Percentiles rank a stretch among this genome's conserved stretches.
Conservation (phyloP, 2,329 filamentous ascomycete species). For the Diaporthe ampelina region DNA sequence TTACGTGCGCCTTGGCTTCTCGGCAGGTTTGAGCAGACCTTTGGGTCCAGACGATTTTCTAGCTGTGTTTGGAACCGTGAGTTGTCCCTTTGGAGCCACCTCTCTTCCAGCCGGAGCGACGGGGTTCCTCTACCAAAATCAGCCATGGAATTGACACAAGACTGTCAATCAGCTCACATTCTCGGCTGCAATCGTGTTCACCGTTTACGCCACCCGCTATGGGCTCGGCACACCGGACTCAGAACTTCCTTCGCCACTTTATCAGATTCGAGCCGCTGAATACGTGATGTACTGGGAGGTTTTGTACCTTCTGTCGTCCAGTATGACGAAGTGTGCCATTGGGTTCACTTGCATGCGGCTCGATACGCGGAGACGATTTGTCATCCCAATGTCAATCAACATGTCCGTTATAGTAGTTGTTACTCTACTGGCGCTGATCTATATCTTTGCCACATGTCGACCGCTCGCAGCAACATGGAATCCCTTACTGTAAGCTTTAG, state of each 20-base stretch:
- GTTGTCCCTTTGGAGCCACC: background rate
- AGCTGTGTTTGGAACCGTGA: constrained; percentile 4
- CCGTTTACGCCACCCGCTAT: background rate
- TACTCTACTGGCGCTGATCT: constrained; percentile 10
- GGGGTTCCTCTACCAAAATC: background rate
- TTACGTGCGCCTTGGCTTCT: background rate
- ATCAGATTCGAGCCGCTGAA: constrained; percentile 5
- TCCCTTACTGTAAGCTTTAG: background rate
- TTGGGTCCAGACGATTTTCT: constrained; percentile 7
- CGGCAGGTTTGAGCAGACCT: background rate
- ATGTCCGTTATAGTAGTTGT: background rate
- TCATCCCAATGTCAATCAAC: constrained; percentile 4
- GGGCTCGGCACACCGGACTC: background rate
- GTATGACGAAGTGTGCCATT: background rate
- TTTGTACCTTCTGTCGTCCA: background rate
- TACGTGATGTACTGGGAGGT: constrained; percentile 13
- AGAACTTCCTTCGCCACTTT: background rate
- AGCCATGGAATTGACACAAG: background rate
- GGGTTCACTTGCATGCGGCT: constrained; percentile 14
- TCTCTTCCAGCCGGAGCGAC: background rate
- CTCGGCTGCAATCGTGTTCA: background rate
- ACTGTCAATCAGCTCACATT: background rate
- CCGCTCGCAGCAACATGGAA: constrained; percentile 15
- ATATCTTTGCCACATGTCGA: background rate
- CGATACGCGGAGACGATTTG: background rate